Evolutionary conservation across 2,329 filamentous ascomycete genomes (phyloP).

Genomic region (Beauveria rudraprayagi): DNA sequence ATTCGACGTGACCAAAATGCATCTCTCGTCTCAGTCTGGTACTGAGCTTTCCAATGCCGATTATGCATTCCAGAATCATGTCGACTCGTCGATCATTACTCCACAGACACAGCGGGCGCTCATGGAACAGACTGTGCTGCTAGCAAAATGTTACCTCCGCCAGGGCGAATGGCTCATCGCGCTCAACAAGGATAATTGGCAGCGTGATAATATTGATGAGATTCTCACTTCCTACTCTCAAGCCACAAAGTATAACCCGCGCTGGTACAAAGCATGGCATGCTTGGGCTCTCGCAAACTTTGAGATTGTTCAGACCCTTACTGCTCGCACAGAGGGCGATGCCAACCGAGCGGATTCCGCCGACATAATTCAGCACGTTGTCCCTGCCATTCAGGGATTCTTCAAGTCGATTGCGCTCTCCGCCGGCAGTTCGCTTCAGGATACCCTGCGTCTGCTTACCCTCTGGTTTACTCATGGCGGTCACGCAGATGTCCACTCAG

Average conservation of each 20-base stretch:
- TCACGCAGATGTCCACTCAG: slow-evolving; percentile 75
- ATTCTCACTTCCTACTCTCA: slow-evolving; percentile 85
- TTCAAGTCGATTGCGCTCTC: slow-evolving; percentile 95
- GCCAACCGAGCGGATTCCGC: slow-evolving; percentile 44
- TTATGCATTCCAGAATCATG: slow-evolving; percentile 41
- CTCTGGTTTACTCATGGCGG: slow-evolving; percentile 95
- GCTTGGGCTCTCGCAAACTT: slow-evolving; percentile 98
- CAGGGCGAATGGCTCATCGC: slow-evolving; percentile 94
- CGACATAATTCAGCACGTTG: slow-evolving; percentile 76
- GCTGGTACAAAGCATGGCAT: slow-evolving; percentile 99
- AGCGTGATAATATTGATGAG: slow-evolving; percentile 75
- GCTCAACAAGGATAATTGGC: slow-evolving; percentile 82
- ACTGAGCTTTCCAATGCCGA: slow-evolving; percentile 39
- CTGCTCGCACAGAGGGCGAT: slow-evolving; percentile 54
- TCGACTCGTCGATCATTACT: slow-evolving; percentile 37
- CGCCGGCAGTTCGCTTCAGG: slow-evolving; percentile 85
- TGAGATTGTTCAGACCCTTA: slow-evolving; percentile 83
- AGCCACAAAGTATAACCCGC: slow-evolving; percentile 87
- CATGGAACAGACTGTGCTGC: slow-evolving; percentile 57
- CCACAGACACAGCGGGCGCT: slow-evolving; percentile 45
- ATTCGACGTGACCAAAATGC: slow-evolving; percentile 45
- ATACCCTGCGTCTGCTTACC: slow-evolving; percentile 84
- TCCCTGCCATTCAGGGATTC: slow-evolving; percentile 91
- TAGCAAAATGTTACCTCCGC: slow-evolving; percentile 92
- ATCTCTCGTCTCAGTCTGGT: slow-evolving; percentile 38